Percentiles rank a stretch among this genome's conserved stretches.
Evolutionary conservation across 345 rosid genomes (phyloP).

Genomic region (Hibiscus tridactylites): DNA sequence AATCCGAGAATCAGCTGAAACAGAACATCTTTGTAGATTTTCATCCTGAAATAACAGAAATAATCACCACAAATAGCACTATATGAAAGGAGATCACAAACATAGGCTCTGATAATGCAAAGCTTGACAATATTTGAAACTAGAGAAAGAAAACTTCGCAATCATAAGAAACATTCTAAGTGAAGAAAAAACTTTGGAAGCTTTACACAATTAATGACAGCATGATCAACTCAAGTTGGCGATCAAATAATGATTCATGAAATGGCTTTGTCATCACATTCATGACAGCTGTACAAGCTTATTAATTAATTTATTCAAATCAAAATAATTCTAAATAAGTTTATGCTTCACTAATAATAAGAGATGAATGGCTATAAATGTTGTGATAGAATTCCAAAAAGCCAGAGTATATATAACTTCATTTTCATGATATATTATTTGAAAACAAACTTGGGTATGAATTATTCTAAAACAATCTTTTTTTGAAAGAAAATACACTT

Average conservation of each 20-base stretch:
- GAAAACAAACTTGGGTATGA: background rate
- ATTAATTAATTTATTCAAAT: background rate
- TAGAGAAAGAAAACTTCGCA: background rate
- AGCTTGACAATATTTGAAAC: slow-evolving; percentile 1
- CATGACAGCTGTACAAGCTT: background rate
- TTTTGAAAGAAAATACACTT: background rate
- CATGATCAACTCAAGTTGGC: background rate
- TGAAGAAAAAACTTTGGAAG: background rate
- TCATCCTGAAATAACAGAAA: slow-evolving; percentile 63
- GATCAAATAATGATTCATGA: background rate
- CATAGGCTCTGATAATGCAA: background rate
- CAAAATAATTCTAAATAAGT: background rate
- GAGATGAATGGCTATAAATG: background rate
- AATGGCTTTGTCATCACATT: background rate
- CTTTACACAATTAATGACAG: background rate
- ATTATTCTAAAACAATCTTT: background rate
- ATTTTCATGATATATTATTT: background rate
- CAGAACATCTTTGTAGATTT: slow-evolving; percentile 85
- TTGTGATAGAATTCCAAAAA: background rate
- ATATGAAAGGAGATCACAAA: background rate
- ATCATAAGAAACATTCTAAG: background rate
- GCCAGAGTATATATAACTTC: background rate
- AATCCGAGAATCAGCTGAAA: slow-evolving; percentile 80
- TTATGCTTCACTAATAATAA: background rate
- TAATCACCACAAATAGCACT: background rate